Conservation (phyloP, 2,329 filamentous ascomycete species). For the Aspergillus novofumigatus region DNA sequence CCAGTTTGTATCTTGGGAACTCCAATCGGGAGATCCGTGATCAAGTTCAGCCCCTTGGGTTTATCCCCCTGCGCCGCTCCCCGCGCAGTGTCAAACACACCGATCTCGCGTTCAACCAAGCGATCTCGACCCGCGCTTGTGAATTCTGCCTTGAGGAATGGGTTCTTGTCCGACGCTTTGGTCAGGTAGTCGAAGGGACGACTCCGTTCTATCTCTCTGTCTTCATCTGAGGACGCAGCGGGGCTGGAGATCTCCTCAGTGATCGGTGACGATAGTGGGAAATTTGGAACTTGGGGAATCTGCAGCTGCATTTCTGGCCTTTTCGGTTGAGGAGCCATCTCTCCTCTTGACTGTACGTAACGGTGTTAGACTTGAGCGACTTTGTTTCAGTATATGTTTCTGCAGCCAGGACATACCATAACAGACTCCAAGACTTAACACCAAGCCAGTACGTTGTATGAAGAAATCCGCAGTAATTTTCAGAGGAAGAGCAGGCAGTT, state of each 20-base stretch:
- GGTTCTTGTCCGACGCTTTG: conserved; percentile 20
- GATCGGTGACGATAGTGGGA: conserved; percentile 43
- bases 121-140: conserved; percentile 9
- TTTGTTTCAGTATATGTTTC: neutral
- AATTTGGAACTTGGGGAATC: conserved; percentile 31
- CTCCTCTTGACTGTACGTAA: conserved; percentile 11
- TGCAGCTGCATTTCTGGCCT: conserved; percentile 25
- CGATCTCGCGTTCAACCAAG: neutral
- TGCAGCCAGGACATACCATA: neutral
- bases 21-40: conserved; percentile 37
- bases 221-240: conserved; percentile 30
- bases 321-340: conserved; percentile 21
- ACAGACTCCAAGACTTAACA: neutral
- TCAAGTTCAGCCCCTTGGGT: conserved; percentile 39
- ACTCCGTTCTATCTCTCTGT: conserved; percentile 22
- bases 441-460: neutral
- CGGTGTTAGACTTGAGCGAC: neutral
- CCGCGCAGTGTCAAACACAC: neutral
- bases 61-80: conserved; percentile 20
- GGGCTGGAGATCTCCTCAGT: conserved; percentile 39
- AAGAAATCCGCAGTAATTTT: neutral
- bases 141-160: conserved; percentile 3
- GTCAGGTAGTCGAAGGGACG: conserved; percentile 31
- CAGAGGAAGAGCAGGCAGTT: neutral
- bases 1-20: conserved; percentile 12